These are phyloP conservation scores for Phylloporus arenicola DNA, from an alignment of 768 basidiomycete genomes.

Conservation along the genomic window DNA sequence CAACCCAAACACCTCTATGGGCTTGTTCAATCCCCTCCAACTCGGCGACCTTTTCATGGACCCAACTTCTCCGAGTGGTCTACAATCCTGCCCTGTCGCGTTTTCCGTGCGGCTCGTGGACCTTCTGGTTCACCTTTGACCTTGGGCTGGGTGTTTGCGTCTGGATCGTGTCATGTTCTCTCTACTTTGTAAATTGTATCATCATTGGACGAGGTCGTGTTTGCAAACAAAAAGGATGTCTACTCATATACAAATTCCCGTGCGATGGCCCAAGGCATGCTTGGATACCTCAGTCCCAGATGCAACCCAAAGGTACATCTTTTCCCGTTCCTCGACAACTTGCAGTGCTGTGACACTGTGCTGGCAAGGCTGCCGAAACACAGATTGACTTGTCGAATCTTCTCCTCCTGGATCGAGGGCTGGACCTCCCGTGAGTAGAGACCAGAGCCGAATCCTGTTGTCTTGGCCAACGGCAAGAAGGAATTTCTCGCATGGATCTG, in stretches of 20 bases:
- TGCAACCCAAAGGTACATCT: slow-evolving; percentile 49
- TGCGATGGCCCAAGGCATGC: slow-evolving; percentile 44
- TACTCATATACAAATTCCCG: neutral
- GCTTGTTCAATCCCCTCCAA: neutral
- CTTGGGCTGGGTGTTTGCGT: neutral
- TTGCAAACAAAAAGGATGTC: neutral
- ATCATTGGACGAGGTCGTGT: neutral
- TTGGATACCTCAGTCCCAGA: slow-evolving; percentile 41
- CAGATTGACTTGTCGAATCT: slow-evolving; percentile 9
- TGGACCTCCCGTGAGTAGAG: slow-evolving; percentile 47
- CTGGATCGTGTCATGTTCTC: slow-evolving; percentile 4
- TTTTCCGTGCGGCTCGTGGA: slow-evolving; percentile 18
- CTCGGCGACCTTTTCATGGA: neutral
- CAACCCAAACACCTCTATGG: neutral
- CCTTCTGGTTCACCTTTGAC: slow-evolving; percentile 1
- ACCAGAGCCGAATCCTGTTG: slow-evolving; percentile 61
- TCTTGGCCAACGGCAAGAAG: slow-evolving; percentile 71
- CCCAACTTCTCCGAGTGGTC: neutral
- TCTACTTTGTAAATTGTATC: slow-evolving; percentile 5
- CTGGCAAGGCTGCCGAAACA: slow-evolving; percentile 34
- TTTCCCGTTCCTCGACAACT: slow-evolving; percentile 38
- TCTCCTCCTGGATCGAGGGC: slow-evolving; percentile 16
- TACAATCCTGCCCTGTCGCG: slow-evolving; percentile 16
- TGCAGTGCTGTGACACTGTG: slow-evolving; percentile 45
- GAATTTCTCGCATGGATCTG: slow-evolving; percentile 52